These are phyloP conservation scores for Poronia punctata DNA, from an alignment of 495 filamentous ascomycete genomes.

Conservation along the genomic window DNA sequence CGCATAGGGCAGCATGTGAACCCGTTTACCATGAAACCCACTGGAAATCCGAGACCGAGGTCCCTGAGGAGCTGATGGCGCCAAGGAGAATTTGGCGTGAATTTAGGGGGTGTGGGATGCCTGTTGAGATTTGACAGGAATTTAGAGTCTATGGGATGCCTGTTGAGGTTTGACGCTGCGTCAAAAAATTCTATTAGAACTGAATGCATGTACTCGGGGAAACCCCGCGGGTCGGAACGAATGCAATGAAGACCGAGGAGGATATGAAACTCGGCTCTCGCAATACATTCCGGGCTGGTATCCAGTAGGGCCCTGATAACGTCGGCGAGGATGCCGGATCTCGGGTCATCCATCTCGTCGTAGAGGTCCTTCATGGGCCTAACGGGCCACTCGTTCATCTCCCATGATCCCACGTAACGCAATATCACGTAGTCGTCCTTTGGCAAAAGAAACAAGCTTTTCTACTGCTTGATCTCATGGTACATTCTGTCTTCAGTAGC, in stretches of 20 bases:
- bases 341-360: background rate
- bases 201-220: background rate
- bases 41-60: no score
- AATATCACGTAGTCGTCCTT: background rate
- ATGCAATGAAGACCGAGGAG: background rate
- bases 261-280: no score
- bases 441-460: no score
- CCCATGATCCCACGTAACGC: constrained; percentile 8
- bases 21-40: no score
- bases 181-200: constrained; percentile 3
- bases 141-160: background rate
- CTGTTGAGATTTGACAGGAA: background rate
- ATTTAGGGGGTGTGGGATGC: no score
- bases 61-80: no score
- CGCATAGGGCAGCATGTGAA: no score
- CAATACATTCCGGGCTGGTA: background rate
- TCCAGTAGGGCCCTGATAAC: constrained; percentile 5
- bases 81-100: no score
- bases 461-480: no score
- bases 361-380: background rate
- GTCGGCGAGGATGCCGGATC: constrained; percentile 5
- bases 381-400: background rate
- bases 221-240: background rate
- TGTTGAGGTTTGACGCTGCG: background rate
- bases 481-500: no score